Percentiles rank a stretch among this genome's conserved stretches.
Conservation (phyloP, 1,284 basidiomycete species). For the Farysia itapuensis region DNA sequence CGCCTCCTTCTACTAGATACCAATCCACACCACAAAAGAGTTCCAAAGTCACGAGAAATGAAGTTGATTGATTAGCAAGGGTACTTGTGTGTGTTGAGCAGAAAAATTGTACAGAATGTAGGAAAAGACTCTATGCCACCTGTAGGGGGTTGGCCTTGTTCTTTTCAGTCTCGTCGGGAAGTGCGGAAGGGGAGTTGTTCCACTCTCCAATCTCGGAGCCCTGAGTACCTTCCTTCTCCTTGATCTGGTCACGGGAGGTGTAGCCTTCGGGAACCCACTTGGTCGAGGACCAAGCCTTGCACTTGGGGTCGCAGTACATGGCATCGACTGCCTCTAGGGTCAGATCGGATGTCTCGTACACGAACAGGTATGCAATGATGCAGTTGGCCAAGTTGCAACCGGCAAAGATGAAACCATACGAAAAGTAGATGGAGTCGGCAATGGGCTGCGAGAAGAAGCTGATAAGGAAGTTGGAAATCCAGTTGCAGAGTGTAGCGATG, state of each 20-base stretch:
- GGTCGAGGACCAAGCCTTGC: slow-evolving; percentile 71
- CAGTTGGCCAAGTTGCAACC: slow-evolving; percentile 65
- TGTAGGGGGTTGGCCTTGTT: slow-evolving; percentile 39
- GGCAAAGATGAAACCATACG: slow-evolving; percentile 75
- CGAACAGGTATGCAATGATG: slow-evolving; percentile 72
- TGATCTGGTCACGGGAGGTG: slow-evolving; percentile 41
- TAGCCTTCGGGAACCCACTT: slow-evolving; percentile 60
- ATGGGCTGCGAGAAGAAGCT: slow-evolving; percentile 67
- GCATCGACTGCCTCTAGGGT: slow-evolving; percentile 72
- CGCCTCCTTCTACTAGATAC: too few species aligned
- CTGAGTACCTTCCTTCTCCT: slow-evolving; percentile 32
- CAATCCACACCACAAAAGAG: too few species aligned
- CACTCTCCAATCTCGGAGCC: slow-evolving; percentile 38
- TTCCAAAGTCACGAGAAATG: too few species aligned
- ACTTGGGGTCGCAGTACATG: slow-evolving; percentile 74
- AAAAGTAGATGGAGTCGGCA: slow-evolving; percentile 61
- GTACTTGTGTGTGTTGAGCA: too few species aligned
- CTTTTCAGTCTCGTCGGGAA: slow-evolving; percentile 40
- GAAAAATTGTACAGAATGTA: too few species aligned
- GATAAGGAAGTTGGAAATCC: slow-evolving; percentile 73
- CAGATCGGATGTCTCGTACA: slow-evolving; percentile 74
- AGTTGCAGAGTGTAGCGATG: slow-evolving; percentile 71
- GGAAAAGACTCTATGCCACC: slow-evolving; percentile 8
- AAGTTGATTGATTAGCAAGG: too few species aligned
- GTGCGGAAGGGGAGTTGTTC: slow-evolving; percentile 35